Percentiles rank a stretch among this genome's conserved stretches.
Evolutionary conservation across 352 stramenopile genomes (phyloP).

Genomic region (Pythium apleroticum): DNA sequence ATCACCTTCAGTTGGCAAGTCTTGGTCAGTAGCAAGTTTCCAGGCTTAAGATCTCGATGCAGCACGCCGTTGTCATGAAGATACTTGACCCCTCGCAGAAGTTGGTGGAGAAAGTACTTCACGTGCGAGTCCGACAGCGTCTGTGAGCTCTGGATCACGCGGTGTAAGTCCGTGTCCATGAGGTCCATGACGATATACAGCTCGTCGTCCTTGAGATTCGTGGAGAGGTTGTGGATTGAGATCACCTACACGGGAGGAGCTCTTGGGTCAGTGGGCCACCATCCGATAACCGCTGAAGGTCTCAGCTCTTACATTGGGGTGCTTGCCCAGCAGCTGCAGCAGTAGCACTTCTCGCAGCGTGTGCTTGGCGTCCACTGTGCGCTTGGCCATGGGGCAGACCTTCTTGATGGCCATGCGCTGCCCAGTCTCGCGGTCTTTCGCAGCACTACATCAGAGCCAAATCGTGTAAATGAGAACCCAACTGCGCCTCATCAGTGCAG

Average conservation of each 20-base stretch:
- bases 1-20: slow-evolving; percentile 76
- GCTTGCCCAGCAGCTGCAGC: slow-evolving; percentile 83
- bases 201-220: slow-evolving; percentile 90
- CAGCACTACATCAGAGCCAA: slow-evolving; percentile 40
- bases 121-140: slow-evolving; percentile 67
- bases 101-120: slow-evolving; percentile 93
- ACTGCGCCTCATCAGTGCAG: background rate
- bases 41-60: slow-evolving; percentile 82
- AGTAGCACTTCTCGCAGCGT: slow-evolving; percentile 88
- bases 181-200: slow-evolving; percentile 96
- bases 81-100: slow-evolving; percentile 84
- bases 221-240: slow-evolving; percentile 73
- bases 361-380: slow-evolving; percentile 81
- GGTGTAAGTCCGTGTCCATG: slow-evolving; percentile 93
- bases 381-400: slow-evolving; percentile 85
- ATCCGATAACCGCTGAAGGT: background rate
- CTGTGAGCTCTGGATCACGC: slow-evolving; percentile 84
- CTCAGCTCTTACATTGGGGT: slow-evolving; percentile 60
- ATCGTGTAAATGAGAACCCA: background rate
- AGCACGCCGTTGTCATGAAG: slow-evolving; percentile 76
- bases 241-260: slow-evolving; percentile 58
- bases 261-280: background rate
- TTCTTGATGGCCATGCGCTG: slow-evolving; percentile 92
- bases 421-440: slow-evolving; percentile 69
- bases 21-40: slow-evolving; percentile 79